Evolutionary conservation across 140 eudicot genomes (phyloP), one percentile per base, ranked within the genome.

Genomic region (Eryngium alpinum): DNA sequence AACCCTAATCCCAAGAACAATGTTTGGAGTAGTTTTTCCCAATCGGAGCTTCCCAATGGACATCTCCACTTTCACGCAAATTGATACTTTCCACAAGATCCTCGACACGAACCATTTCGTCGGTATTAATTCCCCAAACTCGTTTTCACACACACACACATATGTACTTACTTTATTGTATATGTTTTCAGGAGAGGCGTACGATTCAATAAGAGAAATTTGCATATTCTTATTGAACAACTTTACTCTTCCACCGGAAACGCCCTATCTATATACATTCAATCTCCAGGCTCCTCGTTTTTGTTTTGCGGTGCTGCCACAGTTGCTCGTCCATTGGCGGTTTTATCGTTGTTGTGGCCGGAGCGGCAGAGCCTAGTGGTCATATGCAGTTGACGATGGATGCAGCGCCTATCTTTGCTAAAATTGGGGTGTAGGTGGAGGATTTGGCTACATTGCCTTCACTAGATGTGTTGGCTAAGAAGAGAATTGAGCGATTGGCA

Each of bases 161-260:
- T 46, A 1, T 1, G 2, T 15, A 15, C 15, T 10, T 0, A 75
- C 5, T 24, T 75, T 19, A 22, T 27, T 51, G 34, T 28, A 49
- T 25, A 46, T 25, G 5, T 75, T 9, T 29, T 19, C 44, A 92
- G 97, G 97, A 18, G 97, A 92, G 70, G 90, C 97, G 0, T 92
- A 94, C 79, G 94, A 90, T 81, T 88, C 96, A 22, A 85, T 92
- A 25, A 87, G 89, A 16, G 94, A 94, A 85, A 86, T 92, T 80
- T 92, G 97, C 89, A 86, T 92, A 15, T 92, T 92, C 86, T 89
- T 92, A 4, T 84, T 92, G 71, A 92, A 94, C 80, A 87, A 76
- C 85, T 89, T 85, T 89, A 92, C 97, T 44, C 96, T 92, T 28
- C 98, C 98, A 10, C 87, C 94, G 0, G 98, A 94, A 94, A 94